A percentile compares a stretch with the other conserved stretches of the same genome.
Evolutionary conservation across 177 flowering plant species (phyloP).

Genomic region (Vitis hybrid): DNA sequence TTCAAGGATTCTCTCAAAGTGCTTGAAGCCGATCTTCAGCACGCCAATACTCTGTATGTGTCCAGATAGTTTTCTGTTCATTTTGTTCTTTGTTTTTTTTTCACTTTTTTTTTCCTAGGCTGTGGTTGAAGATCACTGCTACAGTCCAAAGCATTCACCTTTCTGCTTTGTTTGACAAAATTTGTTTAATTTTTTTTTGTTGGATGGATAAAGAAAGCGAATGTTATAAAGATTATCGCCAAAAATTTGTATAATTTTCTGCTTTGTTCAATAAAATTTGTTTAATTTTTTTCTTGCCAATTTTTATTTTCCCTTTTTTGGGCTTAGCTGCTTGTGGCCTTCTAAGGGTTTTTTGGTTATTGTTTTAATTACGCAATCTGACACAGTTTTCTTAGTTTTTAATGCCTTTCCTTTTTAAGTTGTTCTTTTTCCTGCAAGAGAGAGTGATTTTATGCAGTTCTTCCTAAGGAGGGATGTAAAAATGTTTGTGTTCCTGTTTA

Average conservation of each 20-base stretch:
- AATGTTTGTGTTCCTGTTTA: too few relatives aligned
- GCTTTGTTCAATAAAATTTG: background rate
- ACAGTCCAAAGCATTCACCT: background rate
- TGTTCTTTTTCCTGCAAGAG: too few relatives aligned
- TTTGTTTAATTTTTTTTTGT: background rate
- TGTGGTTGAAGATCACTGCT: background rate
- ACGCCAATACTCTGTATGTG: slow-evolving; percentile 78
- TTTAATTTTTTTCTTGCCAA: background rate
- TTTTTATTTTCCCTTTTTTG: background rate
- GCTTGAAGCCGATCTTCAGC: slow-evolving; percentile 88
- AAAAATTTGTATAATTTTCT: background rate
- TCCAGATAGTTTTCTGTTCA: background rate
- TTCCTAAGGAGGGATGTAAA: too few relatives aligned
- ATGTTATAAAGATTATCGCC: too few relatives aligned
- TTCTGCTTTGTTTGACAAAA: background rate
- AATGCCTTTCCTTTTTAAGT: too few relatives aligned
- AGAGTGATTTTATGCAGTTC: too few relatives aligned
- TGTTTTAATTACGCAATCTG: too few relatives aligned
- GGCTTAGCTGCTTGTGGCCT: too few relatives aligned
- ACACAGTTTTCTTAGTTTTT: too few relatives aligned
- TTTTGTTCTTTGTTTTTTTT: background rate
- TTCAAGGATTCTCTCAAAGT: slow-evolving; percentile 82
- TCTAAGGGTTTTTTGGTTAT: too few relatives aligned
- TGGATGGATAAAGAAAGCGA: too few relatives aligned
- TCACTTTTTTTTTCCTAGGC: background rate